Evolutionary conservation across 2,329 filamentous ascomycete species (phyloP).

Genomic region (Penicillium occitanis): DNA sequence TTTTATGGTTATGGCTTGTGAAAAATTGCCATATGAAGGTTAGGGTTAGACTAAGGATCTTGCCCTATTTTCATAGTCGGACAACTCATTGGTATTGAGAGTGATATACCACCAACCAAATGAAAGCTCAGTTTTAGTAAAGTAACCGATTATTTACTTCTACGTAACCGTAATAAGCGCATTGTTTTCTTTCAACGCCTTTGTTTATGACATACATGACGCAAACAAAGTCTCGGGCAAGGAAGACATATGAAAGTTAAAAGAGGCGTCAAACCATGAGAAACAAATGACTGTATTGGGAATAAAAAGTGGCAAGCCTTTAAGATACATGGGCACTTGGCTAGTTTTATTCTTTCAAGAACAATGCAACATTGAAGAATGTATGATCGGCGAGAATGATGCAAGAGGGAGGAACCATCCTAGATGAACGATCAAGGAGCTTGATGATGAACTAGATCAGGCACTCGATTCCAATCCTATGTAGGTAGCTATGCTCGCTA

Average conservation of each 20-base stretch:
- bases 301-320: not conserved
- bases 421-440: not conserved
- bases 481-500: not conserved
- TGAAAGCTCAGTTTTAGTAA: not conserved
- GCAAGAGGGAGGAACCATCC: not conserved
- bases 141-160: not conserved
- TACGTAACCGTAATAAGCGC: not conserved
- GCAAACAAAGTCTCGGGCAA: not conserved
- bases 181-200: not conserved
- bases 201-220: not conserved
- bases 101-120: not conserved
- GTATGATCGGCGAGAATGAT: not conserved
- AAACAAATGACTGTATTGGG: not conserved
- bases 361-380: not conserved
- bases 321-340: not conserved
- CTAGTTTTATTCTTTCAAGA: not conserved
- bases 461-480: not conserved
- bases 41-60: not conserved
- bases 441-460: not conserved
- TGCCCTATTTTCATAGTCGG: not conserved
- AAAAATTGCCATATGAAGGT: not conserved
- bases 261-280: not conserved
- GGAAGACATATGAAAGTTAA: not conserved
- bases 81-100: not conserved
- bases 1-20: not conserved